Evolutionary conservation across 768 basidiomycete genomes (phyloP).

Genomic region (Baorangia bicolor): DNA sequence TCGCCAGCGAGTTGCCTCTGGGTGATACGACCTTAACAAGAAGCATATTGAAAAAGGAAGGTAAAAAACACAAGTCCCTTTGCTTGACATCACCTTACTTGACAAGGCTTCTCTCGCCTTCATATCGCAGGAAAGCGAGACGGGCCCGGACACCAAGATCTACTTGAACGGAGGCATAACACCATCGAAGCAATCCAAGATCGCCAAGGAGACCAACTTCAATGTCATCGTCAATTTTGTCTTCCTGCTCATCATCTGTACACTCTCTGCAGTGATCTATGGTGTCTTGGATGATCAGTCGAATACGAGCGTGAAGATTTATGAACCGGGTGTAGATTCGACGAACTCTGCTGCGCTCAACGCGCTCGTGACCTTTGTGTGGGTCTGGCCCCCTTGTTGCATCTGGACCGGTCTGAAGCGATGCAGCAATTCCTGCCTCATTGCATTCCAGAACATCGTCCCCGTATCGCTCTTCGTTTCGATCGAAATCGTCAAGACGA

Average conservation of each 20-base stretch:
- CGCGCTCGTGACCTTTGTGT: constrained; percentile 90
- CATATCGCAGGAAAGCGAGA: no score
- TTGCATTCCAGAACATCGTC: no score
- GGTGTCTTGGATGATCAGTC: constrained; percentile 63
- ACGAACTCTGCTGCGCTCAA: no score
- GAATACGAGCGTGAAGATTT: constrained; percentile 68
- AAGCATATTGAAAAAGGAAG: no score
- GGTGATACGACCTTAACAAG: no score
- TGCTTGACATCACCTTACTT: no score
- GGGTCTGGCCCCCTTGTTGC: constrained; percentile 33
- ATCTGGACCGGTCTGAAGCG: constrained; percentile 1
- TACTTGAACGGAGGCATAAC: constrained; percentile 91
- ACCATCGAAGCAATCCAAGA: constrained; percentile 95
- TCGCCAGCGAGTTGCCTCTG: no score
- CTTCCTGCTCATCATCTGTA: constrained; percentile 74
- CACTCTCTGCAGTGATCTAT: constrained; percentile 69
- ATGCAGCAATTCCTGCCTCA: constrained; percentile 74
- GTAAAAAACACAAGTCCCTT: no score
- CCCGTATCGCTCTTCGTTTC: no score
- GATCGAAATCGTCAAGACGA: no score
- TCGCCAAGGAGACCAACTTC: constrained; percentile 97
- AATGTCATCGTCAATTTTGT: constrained; percentile 94
- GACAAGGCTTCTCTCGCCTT: no score
- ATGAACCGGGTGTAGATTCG: constrained; percentile 64
- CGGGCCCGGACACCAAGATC: constrained; percentile 89